phyloP scores from a whole-genome alignment of 2,329 filamentous ascomycete species.

The Rhynchosporium graminicola region DNA sequence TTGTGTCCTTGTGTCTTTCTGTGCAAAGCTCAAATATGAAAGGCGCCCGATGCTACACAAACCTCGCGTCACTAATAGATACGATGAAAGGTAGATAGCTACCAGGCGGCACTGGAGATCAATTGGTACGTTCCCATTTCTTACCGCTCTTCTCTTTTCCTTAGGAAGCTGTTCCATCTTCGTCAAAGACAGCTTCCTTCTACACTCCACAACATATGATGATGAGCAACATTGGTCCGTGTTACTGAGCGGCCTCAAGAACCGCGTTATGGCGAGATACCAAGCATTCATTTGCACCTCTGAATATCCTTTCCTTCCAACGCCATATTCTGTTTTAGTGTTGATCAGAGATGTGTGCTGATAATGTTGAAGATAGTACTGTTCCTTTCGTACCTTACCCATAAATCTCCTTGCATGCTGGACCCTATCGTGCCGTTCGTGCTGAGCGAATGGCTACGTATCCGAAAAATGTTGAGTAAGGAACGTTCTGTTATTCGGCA shows the following conservation, averaged over 20 bases:
- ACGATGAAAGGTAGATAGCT: not conserved
- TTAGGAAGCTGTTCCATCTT: not conserved
- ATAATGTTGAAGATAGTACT: not conserved
- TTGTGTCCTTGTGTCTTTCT: no score
- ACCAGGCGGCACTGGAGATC: not conserved
- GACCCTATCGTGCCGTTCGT: not conserved
- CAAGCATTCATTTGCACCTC: constrained; percentile 76
- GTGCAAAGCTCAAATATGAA: no score
- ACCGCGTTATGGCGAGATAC: constrained; percentile 76
- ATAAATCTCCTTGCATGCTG: not conserved
- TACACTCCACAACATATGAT: constrained; percentile 42
- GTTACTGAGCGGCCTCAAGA: constrained; percentile 95
- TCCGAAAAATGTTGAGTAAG: no score
- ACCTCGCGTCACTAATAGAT: not conserved
- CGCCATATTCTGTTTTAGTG: not conserved
- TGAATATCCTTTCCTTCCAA: constrained; percentile 52
- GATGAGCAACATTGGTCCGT: constrained; percentile 94
- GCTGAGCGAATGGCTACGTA: no score
- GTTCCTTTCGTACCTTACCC: not conserved
- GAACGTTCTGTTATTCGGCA: no score
- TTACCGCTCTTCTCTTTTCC: not conserved
- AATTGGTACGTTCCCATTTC: not conserved
- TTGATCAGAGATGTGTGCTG: not conserved
- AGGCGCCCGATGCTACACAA: no score
- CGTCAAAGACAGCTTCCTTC: not conserved